Conservation (phyloP, 176 grass and related monocot species). For the Rhynchospora pubera region DNA sequence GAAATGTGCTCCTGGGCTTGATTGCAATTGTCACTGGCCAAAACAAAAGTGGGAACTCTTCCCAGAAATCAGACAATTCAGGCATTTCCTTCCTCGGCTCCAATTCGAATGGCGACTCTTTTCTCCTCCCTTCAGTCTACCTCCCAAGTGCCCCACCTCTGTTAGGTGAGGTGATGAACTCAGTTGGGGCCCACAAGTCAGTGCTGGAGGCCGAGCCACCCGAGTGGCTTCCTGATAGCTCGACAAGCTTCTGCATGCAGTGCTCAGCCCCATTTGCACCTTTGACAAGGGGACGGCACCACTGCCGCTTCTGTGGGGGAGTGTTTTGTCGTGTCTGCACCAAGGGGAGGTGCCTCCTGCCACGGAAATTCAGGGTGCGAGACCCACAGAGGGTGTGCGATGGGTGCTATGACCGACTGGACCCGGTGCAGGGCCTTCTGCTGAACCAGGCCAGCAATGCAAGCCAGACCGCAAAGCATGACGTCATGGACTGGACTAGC, state of each 20-base stretch:
- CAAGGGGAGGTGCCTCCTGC: slow-evolving; percentile 59
- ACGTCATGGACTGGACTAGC: slow-evolving; percentile 87
- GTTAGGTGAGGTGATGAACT: slow-evolving; percentile 50
- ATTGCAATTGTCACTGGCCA: slow-evolving; percentile 40
- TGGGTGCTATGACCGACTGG: slow-evolving; percentile 77
- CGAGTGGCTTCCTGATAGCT: slow-evolving; percentile 79
- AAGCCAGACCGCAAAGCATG: slow-evolving; percentile 63
- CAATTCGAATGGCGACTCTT: slow-evolving; percentile 39
- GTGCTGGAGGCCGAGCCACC: slow-evolving; percentile 67
- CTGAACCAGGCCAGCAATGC: slow-evolving; percentile 69
- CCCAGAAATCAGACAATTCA: slow-evolving; percentile 28
- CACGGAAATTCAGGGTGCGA: slow-evolving; percentile 54
- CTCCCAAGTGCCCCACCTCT: slow-evolving; percentile 63
- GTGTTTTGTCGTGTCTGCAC: slow-evolving; percentile 77
- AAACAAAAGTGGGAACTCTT: slow-evolving; percentile 21
- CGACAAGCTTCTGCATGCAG: slow-evolving; percentile 65
- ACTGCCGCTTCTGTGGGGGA: slow-evolving; percentile 81
- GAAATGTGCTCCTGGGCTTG: slow-evolving; percentile 44
- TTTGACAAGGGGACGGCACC: slow-evolving; percentile 64
- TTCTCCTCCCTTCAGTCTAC: slow-evolving; percentile 70
- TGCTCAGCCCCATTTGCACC: slow-evolving; percentile 59
- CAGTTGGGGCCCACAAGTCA: slow-evolving; percentile 35
- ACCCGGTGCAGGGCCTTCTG: slow-evolving; percentile 70
- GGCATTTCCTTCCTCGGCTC: slow-evolving; percentile 66
- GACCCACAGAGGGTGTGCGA: slow-evolving; percentile 78